Evolutionary conservation across 2,329 filamentous ascomycete species (phyloP).

Genomic region (Nemania sp.): DNA sequence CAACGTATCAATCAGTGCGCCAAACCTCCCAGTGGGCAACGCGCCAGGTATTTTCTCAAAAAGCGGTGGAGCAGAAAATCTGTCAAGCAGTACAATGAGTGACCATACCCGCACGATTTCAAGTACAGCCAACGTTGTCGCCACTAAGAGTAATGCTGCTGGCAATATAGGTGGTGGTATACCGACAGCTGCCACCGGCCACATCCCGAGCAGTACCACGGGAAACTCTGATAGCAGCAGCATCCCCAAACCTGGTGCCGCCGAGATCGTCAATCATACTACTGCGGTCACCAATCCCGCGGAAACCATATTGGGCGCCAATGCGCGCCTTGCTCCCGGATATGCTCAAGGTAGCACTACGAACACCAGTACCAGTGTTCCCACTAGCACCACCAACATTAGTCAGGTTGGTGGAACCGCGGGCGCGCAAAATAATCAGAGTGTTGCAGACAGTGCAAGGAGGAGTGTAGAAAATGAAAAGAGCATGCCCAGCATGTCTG

Average conservation of each 20-base stretch:
- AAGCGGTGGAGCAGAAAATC: background rate
- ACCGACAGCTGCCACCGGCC: background rate
- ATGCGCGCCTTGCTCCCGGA: background rate
- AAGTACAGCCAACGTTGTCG: background rate
- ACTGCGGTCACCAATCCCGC: background rate
- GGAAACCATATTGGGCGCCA: background rate
- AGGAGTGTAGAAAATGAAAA: slow-evolving; percentile 12
- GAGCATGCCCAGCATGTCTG: background rate
- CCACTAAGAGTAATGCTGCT: background rate
- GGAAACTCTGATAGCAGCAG: background rate
- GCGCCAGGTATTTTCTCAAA: background rate
- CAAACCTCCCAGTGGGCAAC: background rate
- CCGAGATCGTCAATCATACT: background rate
- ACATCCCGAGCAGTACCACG: slow-evolving; percentile 4
- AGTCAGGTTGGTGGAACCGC: background rate
- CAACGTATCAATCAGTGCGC: background rate
- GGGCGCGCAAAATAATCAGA: slow-evolving; percentile 2
- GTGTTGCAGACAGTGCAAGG: background rate
- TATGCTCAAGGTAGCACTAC: background rate
- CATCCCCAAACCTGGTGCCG: background rate
- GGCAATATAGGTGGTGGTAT: background rate
- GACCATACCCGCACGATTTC: background rate
- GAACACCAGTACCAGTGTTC: background rate
- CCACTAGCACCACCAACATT: background rate
- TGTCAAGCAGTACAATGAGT: background rate